Percentiles rank a stretch among this genome's conserved stretches.
phyloP scores from a whole-genome alignment of 2,329 filamentous ascomycete species.

The Gnomoniopsis smithogilvyi region DNA sequence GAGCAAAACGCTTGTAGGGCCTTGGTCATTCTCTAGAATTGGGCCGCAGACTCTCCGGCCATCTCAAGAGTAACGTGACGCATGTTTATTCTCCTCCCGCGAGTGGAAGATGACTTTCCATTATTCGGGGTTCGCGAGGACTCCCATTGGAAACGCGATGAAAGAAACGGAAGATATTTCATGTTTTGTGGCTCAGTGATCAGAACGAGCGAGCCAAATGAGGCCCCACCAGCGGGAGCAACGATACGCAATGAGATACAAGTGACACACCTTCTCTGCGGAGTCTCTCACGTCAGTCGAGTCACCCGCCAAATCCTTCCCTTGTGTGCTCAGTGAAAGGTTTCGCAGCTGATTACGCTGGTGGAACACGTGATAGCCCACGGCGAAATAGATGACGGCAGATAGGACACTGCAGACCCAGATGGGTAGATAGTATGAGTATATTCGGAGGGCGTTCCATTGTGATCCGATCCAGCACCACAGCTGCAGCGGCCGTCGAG shows the following conservation, averaged over 20 bases:
- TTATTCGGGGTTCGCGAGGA: background rate
- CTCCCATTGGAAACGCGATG: background rate
- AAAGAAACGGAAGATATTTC: background rate
- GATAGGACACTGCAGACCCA: slow-evolving; percentile 58
- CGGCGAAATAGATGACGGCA: slow-evolving; percentile 51
- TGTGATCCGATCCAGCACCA: slow-evolving; percentile 59
- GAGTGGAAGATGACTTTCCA: background rate
- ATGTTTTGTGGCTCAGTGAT: background rate
- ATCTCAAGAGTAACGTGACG: background rate
- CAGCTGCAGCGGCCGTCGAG: slow-evolving; percentile 36
- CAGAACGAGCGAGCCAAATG: background rate
- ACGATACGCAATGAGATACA: slow-evolving; percentile 9
- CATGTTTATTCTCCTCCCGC: background rate
- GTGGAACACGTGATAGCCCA: slow-evolving; percentile 59
- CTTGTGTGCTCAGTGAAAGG: slow-evolving; percentile 45
- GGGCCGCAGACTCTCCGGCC: background rate
- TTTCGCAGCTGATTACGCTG: slow-evolving; percentile 54
- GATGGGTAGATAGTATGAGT: slow-evolving; percentile 59
- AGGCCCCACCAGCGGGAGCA: background rate
- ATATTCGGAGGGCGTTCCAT: slow-evolving; percentile 57
- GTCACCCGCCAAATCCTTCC: slow-evolving; percentile 27
- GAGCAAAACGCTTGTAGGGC: background rate
- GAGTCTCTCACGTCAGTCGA: slow-evolving; percentile 17
- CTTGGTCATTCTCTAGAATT: background rate
- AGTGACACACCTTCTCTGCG: slow-evolving; percentile 17